Base-by-base conservation (phyloP, 306 rosid genomes). In the Corylus avellana region DNA sequence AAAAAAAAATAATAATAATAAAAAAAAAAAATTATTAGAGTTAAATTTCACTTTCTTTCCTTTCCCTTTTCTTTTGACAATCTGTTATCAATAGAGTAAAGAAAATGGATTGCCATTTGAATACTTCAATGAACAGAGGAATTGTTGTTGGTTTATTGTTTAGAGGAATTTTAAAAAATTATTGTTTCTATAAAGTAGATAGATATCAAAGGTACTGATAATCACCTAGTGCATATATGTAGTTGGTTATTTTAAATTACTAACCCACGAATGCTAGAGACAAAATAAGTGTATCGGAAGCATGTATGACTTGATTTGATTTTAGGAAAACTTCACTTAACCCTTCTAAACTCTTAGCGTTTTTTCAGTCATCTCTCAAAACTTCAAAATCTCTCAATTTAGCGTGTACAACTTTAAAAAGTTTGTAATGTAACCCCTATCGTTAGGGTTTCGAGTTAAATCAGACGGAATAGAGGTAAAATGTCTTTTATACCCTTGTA, bases 201-300 rank as follows among this genome's bases (percentile, higher is more conserved):
- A n/a, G 72, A 11, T 0, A 76, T 56, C n/a, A 32, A 49, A 55
- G 82, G 75, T n/a, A 72, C 2, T 39, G 1, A 77, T 37, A 53
- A 17, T 79, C 48, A 37, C 51, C 4, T 69, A 17, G 44, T n/a
- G 82, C 64, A 6, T 48, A 12, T 68, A 5, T 39, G 44, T 39
- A 58, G 35, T 78, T 32, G 44, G 79, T 72, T 74, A 46, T 70
- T 74, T 80, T 32, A 12, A 39, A 47, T 37, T 66, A 29, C 42
- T 55, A 58, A 75, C 67, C 50, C 4, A 39, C 22, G 13, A 18
- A 20, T 20, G 32, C 63, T 20, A 57, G 22, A 0, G 1, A 18
- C 29, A 57, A 57, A 57, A 37, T 78, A 12, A 75, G 44, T 57
- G 37, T 32, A 20, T 46, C 51, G 70, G 47, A 59, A 58, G 14